Evolutionary conservation across 768 basidiomycete species (phyloP).

Genomic region (Termitomyces sp.): DNA sequence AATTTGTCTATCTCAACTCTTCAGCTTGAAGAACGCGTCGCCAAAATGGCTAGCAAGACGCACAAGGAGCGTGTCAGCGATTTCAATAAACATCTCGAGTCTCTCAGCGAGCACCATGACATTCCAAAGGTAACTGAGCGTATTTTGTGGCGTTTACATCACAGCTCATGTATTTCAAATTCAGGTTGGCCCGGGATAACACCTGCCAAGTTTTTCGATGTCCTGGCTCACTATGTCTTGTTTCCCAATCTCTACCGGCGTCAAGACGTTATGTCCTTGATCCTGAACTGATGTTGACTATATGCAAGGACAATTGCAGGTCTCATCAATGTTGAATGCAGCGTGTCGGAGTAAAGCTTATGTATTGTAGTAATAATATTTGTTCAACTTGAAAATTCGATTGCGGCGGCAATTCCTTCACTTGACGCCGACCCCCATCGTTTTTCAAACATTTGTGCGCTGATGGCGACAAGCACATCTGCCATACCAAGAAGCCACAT

Average conservation of each 20-base stretch:
- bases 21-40: constrained; percentile 70
- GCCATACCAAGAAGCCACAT: constrained; percentile 37
- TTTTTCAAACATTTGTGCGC: constrained; percentile 23
- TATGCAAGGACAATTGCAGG: constrained; percentile 7
- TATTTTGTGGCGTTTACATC: not conserved
- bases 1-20: not conserved
- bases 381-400: constrained; percentile 37
- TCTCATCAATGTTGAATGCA: constrained; percentile 16
- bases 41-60: constrained; percentile 73
- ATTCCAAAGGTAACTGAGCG: constrained; percentile 70
- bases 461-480: constrained; percentile 31
- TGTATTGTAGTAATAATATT: constrained; percentile 43
- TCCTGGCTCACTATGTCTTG: not conserved
- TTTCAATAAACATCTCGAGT: constrained; percentile 82
- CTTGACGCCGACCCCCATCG: constrained; percentile 25
- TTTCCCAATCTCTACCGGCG: constrained; percentile 2
- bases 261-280: not conserved
- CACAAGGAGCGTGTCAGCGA: constrained; percentile 94
- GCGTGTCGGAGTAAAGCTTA: constrained; percentile 17
- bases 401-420: constrained; percentile 26
- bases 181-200: constrained; percentile 86
- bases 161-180: constrained; percentile 10
- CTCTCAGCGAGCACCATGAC: constrained; percentile 89
- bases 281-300: not conserved
- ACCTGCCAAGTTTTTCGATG: constrained; percentile 14